Percentiles rank a stretch among this genome's conserved stretches.
Conservation (phyloP, 164 flowering plant genomes). For the Magnolia changhungtana region DNA sequence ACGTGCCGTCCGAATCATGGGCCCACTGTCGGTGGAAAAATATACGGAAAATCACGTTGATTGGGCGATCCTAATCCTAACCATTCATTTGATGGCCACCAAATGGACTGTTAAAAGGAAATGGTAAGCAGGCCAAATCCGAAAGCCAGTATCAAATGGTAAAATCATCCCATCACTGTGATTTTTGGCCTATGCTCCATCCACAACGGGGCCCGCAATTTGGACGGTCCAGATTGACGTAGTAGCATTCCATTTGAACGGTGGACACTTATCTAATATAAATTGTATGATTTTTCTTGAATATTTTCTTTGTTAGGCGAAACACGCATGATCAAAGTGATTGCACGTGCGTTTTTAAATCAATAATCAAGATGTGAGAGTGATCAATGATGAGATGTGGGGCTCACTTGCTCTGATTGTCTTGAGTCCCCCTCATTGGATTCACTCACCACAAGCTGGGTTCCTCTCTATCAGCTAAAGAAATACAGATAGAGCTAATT, state of each 20-base stretch:
- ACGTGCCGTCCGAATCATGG: no score
- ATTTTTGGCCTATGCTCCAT: background rate
- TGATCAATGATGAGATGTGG: background rate
- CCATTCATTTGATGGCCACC: no score
- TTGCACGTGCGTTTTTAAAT: background rate
- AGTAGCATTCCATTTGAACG: no score
- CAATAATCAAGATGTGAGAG: background rate
- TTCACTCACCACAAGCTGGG: background rate
- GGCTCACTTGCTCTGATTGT: background rate
- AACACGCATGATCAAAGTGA: background rate
- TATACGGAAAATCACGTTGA: no score
- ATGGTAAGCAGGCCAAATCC: background rate
- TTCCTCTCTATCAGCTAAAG: conserved; percentile 2
- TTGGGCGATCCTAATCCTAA: no score
- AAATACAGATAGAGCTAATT: background rate
- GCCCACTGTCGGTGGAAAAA: no score
- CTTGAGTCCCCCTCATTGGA: background rate
- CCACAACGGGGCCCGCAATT: background rate
- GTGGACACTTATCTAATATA: no score
- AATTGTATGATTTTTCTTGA: no score
- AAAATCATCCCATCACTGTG: no score
- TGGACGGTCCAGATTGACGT: background rate
- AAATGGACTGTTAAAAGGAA: no score
- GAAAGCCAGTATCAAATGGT: background rate
- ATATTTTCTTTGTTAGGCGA: background rate